Base-by-base conservation (phyloP, 2,329 filamentous ascomycete species). In the Alternaria brassicae region DNA sequence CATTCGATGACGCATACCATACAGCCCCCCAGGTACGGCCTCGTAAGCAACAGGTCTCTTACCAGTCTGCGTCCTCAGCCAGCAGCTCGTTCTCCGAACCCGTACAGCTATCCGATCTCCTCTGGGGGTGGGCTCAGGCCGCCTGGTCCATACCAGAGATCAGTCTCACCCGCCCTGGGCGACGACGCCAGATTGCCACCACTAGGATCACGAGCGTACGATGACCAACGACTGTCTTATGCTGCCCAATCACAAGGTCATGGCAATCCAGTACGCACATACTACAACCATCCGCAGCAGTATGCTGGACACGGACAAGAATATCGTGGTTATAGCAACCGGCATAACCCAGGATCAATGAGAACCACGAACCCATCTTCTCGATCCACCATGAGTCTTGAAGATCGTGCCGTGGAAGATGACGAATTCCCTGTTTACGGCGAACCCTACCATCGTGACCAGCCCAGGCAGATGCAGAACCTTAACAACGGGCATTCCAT, bases 81-180 rank as follows among this genome's bases (percentile, higher is more conserved):
- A 23, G 60, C 71, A 48, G 75, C 69, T 45, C 74, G 78, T 30
- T 71, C 75, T 12, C 71, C 72, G 45, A 80, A 77, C 25, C 77
- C 79, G 19, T 81, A 79, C 65, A 70, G 70, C 6, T 81, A 82
- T 62, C 80, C 79, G 2, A 76, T 28, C 23, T 32, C 39, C 12
- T 34, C 42, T n/a, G 39, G 52, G 17, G 32, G 10, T 44, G 56
- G 32, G 6, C 39, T 75, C 50, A 73, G 80, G 44, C 73, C 80
- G 59, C 78, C 77, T 60, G 77, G 79, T 28, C 76, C 78, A 13
- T 77, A 77, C 13, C 78, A 80, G 62, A 75, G 80, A 19, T 74
- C 81, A 17, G 70, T 72, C 12, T 83, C 81, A 19, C 80, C 81
- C 34, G 78, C 79, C 7, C 63, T 80, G 71, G 82, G 79, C 58